A percentile compares a stretch with the other conserved stretches of the same genome.
phyloP scores from a whole-genome alignment of 805 yeast species.

The Lipomyces sp. region DNA sequence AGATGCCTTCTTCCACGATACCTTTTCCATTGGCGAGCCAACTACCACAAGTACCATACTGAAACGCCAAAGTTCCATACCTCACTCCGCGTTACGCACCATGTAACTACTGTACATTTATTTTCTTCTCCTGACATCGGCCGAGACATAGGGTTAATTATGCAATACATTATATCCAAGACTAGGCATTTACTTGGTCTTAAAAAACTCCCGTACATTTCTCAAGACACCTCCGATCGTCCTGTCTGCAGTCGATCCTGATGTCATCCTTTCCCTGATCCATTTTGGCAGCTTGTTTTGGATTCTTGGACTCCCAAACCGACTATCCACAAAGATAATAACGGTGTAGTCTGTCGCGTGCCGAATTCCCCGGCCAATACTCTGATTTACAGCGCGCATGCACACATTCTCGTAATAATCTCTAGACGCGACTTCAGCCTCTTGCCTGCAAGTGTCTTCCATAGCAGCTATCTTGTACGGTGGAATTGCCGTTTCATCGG shows the following conservation, averaged over 20 bases:
- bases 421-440: conserved; percentile 56
- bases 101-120: too few species aligned
- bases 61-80: too few species aligned
- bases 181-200: not conserved
- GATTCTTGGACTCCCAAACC: conserved; percentile 58
- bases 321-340: conserved; percentile 69
- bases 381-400: conserved; percentile 89
- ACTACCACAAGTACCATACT: too few species aligned
- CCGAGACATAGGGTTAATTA: too few species aligned
- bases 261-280: conserved; percentile 56
- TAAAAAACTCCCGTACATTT: conserved; percentile 20
- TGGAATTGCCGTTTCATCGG: conserved; percentile 6
- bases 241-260: not conserved
- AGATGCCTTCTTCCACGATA: too few species aligned
- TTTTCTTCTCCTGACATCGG: too few species aligned
- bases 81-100: too few species aligned
- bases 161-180: too few species aligned
- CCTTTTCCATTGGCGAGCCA: too few species aligned
- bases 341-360: conserved; percentile 81
- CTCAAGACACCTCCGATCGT: conserved; percentile 16
- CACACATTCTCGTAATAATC: conserved; percentile 81
- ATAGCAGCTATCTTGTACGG: conserved; percentile 41
- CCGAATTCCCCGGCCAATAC: conserved; percentile 89
- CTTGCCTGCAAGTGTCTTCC: conserved; percentile 42
- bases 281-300: conserved; percentile 70